Base-by-base conservation (phyloP, 495 filamentous ascomycete genomes). In the Aspergillus hancockii region DNA sequence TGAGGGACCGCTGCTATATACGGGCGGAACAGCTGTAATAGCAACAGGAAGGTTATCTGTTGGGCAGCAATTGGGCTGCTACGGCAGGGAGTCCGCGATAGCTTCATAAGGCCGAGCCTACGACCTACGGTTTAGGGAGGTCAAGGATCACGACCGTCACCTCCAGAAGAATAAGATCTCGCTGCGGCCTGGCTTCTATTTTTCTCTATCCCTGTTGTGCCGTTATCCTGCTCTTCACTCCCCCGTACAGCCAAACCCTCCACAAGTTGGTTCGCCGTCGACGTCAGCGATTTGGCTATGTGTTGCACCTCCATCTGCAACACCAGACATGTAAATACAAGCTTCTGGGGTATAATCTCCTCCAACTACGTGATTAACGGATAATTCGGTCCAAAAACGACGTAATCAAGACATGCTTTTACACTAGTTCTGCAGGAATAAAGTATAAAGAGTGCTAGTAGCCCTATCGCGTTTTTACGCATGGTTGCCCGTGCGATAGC, bases 281-380 rank as follows among this genome's bases (percentile, higher is more conserved):
- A 9, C 34, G 34, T 36, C 34, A 36, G 34, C 34, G 34, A 36
- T 36, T 36, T 36, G 34, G 34, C 34, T 36, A 36, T 36, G 34
- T 14, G 34, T 36, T 36, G 34, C 34, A 36, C 34, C 34, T 9
- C 34, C 34, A 36, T 36, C 8, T 36, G 34, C 34, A 28, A 7
- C 25, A 28, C 25, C 25, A 36, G 34, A 36, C 34, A 36, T 36
- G 34, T 45, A 45, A 45, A 16, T 21, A 45, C 41, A 9, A 21
- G 41, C 18, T 19, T 45, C 41, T 45, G 18, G 41, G 41, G 41
- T 45, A 45, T 21, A 45, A 45, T 45, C 41, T 45, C n/a, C 41
- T 19, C 41, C 18, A 45, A 4, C 41, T 19, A 45, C 6, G 41
- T 45, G 41, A n/a, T 45, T 36, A 21, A 45, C 41, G 41, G 41